Evolutionary conservation across 495 filamentous ascomycete genomes (phyloP), one percentile per base, ranked within the genome.

Genomic region (Neurospora sp.): DNA sequence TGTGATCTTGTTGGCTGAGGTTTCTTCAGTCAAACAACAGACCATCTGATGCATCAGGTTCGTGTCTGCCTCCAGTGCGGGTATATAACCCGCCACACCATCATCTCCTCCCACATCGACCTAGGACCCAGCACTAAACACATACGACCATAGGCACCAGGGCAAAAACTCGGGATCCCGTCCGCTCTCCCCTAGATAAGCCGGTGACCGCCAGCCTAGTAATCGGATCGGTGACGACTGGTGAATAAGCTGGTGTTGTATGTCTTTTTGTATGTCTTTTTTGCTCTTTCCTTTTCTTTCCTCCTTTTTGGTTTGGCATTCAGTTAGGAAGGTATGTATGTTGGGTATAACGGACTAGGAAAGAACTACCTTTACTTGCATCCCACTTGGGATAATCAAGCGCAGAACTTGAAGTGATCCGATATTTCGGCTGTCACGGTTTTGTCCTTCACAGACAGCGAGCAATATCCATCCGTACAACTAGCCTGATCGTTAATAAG

Each of bases 131-230:
- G n/a, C n/a, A n/a, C n/a, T n/a, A n/a, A n/a, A n/a, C n/a, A 35
- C 20, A 20, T 48, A 27, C 20, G 20, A 27, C 20, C 45, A 53
- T 53, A 22, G 45, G 10, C 48, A 59, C 20, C 48, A 59, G 10
- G 20, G 10, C 4, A 7, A 83, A 72, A 78, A 80, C 76, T 81
- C 80, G 84, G 82, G 79, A 82, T 83, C 83, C 84, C 83, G 83
- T 85, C 81, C 82, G 84, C 82, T 85, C 83, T 83, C 80, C 82
- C 82, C 78, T 83, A 80, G 79, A 78, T 75, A 22, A 12, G 45
- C 45, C 45, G 20, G 45, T 48, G 45, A 48, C n/a, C n/a, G n/a
- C n/a, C n/a, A 35, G 31, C 5, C 31, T 35, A 35, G 31, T 45
- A 8, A 3, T 20, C 42, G 44, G 17, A 45, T 20, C 44, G n/a